Evolutionary conservation across 2,329 filamentous ascomycete species (phyloP), one percentile per base, ranked within the genome.

Genomic region (Tolypocladium tropicale): DNA sequence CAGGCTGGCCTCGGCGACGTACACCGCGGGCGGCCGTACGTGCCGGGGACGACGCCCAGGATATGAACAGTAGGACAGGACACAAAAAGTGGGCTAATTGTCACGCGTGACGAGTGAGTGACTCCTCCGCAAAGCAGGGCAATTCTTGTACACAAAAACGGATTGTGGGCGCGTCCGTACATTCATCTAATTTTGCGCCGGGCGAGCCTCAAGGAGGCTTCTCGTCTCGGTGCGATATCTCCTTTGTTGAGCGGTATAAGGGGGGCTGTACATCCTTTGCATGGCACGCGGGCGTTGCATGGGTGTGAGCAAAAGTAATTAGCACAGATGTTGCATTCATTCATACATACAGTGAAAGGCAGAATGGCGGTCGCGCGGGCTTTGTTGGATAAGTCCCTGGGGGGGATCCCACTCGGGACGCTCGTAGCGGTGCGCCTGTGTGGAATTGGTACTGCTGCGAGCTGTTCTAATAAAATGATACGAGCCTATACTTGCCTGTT

Each of bases 1-100:
- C 68, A 74, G 58, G 77, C 75, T 2, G 71, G 73, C 23, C 65
- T 78, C 25, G 72, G 74, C 18, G 66, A 67, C 11, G 70, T 78
- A 50, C 72, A 67, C 56, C 68, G 65, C 57, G 77, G 73, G 6
- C 68, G 70, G 61, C 67, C 71, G 4, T 79, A 72, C 58, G 72
- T 78, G 41, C 74, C 74, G 12, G 67, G 67, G 6, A 64, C 66
- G 30, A 69, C 70, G 51, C 68, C 67, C 7, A 64, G 64, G 54
- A 67, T 72, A 55, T 61, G 33, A 62, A 34, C 34, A 6, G 46
- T 43, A 43, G 39, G 14, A 16, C 23, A n/a, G n/a, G n/a, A n/a
- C n/a, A n/a, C n/a, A n/a, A n/a, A n/a, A n/a, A n/a, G n/a, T n/a
- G n/a, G n/a, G n/a, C n/a, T n/a, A n/a, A n/a, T n/a, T n/a, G n/a